Base-by-base conservation (phyloP, 2,329 filamentous ascomycete species). In the Pestalotiopsis sp. region DNA sequence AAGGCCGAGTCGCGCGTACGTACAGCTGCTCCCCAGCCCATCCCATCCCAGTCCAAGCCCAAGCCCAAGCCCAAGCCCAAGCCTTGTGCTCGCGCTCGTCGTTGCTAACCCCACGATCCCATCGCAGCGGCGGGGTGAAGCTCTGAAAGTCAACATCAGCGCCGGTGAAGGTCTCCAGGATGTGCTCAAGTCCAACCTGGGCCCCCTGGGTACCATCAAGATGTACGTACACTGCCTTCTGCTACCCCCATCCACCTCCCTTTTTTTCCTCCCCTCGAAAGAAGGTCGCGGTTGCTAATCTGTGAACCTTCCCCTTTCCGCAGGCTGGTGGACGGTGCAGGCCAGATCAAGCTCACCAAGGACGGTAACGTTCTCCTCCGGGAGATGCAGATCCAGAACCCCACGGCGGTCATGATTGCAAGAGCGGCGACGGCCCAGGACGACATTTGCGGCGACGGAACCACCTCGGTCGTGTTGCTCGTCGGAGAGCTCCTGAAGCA, bases 401-500 rank as follows among this genome's bases (percentile, higher is more conserved):
- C 96, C 36, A 99, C 96, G 45, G 96, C 96, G 73, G 96, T 96
- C 71, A 92, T 92, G 89, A 92, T 92, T 80, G 90, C 89, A 68
- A 85, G 90, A 79, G 94, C 95, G 77, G 96, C 96, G 68, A 99
- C 96, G 49, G 96, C 96, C 74, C 95, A 99, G 81, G 96, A 99
- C 81, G 96, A 99, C 78, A 99, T 99, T 76, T 97, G 94, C 75
- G 96, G 96, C 78, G 96, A 99, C 81, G 96, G 96, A 78, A 99
- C 96, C 76, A 99, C 96, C 57, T 98, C 94, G 61, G 95, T 98
- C 38, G 96, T 99, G 66, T 85, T 99, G 76, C 84, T 98, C 80
- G 95, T 99, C 65, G 96, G 96, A 80, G 96, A 99, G 86, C 90
- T 99, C 70, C 84, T 99, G 79, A 99, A 98, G 88, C 96, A 99